Base-by-base conservation (phyloP, 1,139 yeast genomes). In the Torulaspora pretoriensis region DNA sequence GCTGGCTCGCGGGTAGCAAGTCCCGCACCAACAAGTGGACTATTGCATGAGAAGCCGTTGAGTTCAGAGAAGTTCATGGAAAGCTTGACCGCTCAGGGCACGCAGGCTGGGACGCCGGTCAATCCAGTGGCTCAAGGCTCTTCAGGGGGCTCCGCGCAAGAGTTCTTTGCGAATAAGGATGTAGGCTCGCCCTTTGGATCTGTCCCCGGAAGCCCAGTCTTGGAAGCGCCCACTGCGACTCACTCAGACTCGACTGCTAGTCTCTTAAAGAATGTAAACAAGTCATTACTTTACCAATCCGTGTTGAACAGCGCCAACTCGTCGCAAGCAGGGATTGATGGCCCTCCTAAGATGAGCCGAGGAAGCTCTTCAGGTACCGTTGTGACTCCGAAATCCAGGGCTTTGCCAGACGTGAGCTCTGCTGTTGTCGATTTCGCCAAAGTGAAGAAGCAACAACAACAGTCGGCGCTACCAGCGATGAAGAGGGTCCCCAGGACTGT, bases 11-110 rank as follows among this genome's bases (percentile, higher is more conserved):
- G 48, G 30, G 38, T 34, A 13, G 46, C 34, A 10, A 43, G 46
- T 25, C 47, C 47, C 13, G 36, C 44, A 14, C 46, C 42, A 16
- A 10, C 40, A 7, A 24, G 29, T 17, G 51, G 43, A n/a, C 30
- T 47, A 3, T 29, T 32, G 16, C 45, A 33, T 16, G 48, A 48
- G 13, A 49, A 43, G 5, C 38, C 49, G 26, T 42, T 60, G 19
- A 52, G 63, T n/a, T 58, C 65, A 1, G 65, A 63, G 38, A 52
- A 56, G 39, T 59, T 64, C 29, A 56, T 64, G 60, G 60, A 60
- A 23, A 61, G 57, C 42, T 48, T 64, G 48, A 63, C 68, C 10
- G 55, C 66, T 4, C 59, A 59, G 45, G 67, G 62, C 1, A 53
- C 60, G 5, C 51, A 50, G 35, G 46, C 57, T 1, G 55, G 52